Evolutionary conservation across 768 basidiomycete genomes (phyloP).

Genomic region (Leccinum broughii): DNA sequence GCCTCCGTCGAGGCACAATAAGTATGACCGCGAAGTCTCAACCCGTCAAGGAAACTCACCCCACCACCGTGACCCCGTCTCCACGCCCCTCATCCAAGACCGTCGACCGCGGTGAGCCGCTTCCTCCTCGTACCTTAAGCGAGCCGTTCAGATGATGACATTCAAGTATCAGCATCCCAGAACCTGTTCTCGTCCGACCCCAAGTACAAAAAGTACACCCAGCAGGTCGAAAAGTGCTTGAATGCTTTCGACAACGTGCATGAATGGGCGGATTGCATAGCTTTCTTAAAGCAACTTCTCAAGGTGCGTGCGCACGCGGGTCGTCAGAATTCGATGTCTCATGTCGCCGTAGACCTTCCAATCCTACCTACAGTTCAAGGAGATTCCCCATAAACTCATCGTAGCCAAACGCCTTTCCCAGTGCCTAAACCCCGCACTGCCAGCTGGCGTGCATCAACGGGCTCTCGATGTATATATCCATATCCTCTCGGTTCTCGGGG

Average conservation of each 20-base stretch:
- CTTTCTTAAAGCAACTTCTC: conserved; percentile 90
- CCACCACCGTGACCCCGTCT: conserved; percentile 12
- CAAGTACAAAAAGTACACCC: conserved; percentile 91
- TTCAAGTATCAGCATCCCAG: conserved; percentile 45
- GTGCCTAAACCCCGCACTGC: conserved; percentile 96
- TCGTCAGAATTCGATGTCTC: not conserved
- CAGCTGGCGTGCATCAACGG: conserved; percentile 94
- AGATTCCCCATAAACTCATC: conserved; percentile 92
- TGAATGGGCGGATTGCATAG: conserved; percentile 99
- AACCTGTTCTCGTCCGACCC: conserved; percentile 75
- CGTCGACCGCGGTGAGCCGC: conserved; percentile 33
- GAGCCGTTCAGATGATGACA: not conserved
- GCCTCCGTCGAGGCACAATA: conserved; percentile 14
- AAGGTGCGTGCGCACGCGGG: conserved; percentile 54
- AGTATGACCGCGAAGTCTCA: conserved; percentile 22
- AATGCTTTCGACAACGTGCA: conserved; percentile 94
- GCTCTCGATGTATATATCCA: conserved; percentile 94
- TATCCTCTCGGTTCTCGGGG: conserved; percentile 88
- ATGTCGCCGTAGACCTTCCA: conserved; percentile 74
- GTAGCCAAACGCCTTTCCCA: conserved; percentile 95
- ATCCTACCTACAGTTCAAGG: conserved; percentile 90
- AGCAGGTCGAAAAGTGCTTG: conserved; percentile 90
- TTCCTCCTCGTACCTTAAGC: conserved; percentile 1
- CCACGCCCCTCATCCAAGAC: conserved; percentile 21
- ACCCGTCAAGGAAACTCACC: conserved; percentile 20